Evolutionary conservation across 2,329 filamentous ascomycete genomes (phyloP), one percentile per base, ranked within the genome.

Genomic region (Alternaria sp.): DNA sequence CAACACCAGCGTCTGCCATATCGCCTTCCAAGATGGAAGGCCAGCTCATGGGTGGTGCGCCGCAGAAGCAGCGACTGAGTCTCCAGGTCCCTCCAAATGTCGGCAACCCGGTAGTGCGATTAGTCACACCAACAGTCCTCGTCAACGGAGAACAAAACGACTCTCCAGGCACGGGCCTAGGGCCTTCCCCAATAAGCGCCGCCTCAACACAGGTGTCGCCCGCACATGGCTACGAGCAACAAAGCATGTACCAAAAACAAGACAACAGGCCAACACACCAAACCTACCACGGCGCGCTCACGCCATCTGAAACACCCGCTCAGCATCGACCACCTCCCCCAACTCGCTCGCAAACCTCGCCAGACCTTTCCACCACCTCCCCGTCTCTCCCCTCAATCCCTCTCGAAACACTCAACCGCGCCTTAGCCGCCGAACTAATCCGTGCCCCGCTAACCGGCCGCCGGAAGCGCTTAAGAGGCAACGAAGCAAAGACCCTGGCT

Each of bases 81-180:
- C 80, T 91, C 1, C 88, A 90, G 69, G 89, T 91, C 0, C 89
- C 89, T 8, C 84, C 88, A 67, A 85, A 89, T 62, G 81, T 85
- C 17, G 84, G 88, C 1, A 88, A 88, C 1, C 83, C 86, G 3
- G 87, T 64, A 23, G 62, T 91, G 0, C 83, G 88, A 61, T 81
- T 91, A 13, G 88, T 89, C 23, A 91, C 89, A 2, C 86, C 86
- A 0, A 83, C 84, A 10, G 78, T 87, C 3, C 80, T 87, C 8
- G 82, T 88, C 21, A 88, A 87, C 52, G 86, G 85, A 51, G 81
- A 84, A 60, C 69, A 79, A 52, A 69, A 77, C 45, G 63, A 67
- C 8, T 72, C 67, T 0, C 72, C 77, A 10, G 73, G 65, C 51
- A 71, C 68, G 1, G 67, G 65, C 10, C 55, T 74, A 12, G 67